phyloP scores from a whole-genome alignment of 345 rosid genomes.

The Microthlaspi erraticum region DNA sequence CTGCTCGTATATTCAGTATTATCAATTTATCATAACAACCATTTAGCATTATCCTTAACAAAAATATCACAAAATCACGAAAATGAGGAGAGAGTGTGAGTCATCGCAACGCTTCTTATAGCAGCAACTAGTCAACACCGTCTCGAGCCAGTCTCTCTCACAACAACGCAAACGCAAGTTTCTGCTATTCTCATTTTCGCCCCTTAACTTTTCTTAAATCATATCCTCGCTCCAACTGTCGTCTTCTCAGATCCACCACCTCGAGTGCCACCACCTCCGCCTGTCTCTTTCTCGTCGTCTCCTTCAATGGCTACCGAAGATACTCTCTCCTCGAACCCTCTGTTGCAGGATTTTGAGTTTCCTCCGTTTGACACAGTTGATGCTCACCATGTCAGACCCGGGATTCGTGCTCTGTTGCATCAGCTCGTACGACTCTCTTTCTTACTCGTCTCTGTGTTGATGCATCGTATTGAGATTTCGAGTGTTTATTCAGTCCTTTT shows the following conservation, averaged over 20 bases:
- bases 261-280: slow-evolving; percentile 29
- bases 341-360: slow-evolving; percentile 69
- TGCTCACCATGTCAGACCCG: slow-evolving; percentile 77
- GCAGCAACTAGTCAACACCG: background rate
- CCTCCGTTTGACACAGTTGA: slow-evolving; percentile 77
- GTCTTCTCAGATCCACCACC: slow-evolving; percentile 42
- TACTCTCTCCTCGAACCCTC: slow-evolving; percentile 60
- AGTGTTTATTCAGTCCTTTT: background rate
- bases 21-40: too few relatives aligned
- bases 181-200: background rate
- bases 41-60: background rate
- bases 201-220: slow-evolving; percentile 7
- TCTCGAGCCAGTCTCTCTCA: background rate
- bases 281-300: slow-evolving; percentile 32
- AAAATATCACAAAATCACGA: background rate
- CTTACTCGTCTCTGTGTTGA: background rate
- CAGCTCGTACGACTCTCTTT: slow-evolving; percentile 55
- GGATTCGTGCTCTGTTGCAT: slow-evolving; percentile 68
- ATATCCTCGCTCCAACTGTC: slow-evolving; percentile 48
- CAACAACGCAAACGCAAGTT: slow-evolving; percentile 9
- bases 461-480: background rate
- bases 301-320: slow-evolving; percentile 47
- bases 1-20: too few relatives aligned
- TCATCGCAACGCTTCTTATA: background rate
- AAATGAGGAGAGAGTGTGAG: too few relatives aligned